Evolutionary conservation across 768 basidiomycete genomes (phyloP).

Genomic region (Kwoniella sp.): DNA sequence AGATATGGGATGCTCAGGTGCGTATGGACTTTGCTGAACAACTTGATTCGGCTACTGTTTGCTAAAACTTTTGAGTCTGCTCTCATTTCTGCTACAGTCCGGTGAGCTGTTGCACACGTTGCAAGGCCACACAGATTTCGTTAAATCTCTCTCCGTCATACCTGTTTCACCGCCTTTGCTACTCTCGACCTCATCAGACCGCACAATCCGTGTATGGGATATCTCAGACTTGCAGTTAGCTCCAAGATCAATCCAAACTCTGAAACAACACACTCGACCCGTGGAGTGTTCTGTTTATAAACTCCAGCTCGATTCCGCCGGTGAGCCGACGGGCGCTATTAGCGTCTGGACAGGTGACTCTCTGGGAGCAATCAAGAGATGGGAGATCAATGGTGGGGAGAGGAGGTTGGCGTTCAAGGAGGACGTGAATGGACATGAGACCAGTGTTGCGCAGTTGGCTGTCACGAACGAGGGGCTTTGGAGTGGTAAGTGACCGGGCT

Average conservation of each 20-base stretch:
- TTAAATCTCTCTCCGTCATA: constrained; percentile 78
- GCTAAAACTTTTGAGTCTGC: too few species aligned
- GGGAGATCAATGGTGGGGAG: constrained; percentile 68
- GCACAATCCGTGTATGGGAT: constrained; percentile 82
- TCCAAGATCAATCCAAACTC: constrained; percentile 62
- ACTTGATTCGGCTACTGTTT: too few species aligned
- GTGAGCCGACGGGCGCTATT: constrained; percentile 14
- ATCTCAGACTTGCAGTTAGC: constrained; percentile 42
- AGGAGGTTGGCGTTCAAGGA: constrained; percentile 23
- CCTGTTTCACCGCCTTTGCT: constrained; percentile 62
- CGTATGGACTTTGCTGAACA: too few species aligned
- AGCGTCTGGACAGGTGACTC: constrained; percentile 83
- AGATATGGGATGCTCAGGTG: constrained; percentile 80
- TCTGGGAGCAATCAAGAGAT: constrained; percentile 83
- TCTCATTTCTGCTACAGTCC: constrained; percentile 65
- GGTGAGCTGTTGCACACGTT: constrained; percentile 71
- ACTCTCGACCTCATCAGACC: constrained; percentile 88
- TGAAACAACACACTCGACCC: constrained; percentile 84
- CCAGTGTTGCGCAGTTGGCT: constrained; percentile 73
- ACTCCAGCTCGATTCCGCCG: constrained; percentile 53
- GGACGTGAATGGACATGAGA: constrained; percentile 74
- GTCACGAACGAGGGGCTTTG: constrained; percentile 75
- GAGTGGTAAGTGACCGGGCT: constrained; percentile 66
- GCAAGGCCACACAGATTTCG: constrained; percentile 81
- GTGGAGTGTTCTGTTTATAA: constrained; percentile 74